Evolutionary conservation across 2,329 filamentous ascomycete species (phyloP).

Genomic region (Cryphonectria carpinicola): DNA sequence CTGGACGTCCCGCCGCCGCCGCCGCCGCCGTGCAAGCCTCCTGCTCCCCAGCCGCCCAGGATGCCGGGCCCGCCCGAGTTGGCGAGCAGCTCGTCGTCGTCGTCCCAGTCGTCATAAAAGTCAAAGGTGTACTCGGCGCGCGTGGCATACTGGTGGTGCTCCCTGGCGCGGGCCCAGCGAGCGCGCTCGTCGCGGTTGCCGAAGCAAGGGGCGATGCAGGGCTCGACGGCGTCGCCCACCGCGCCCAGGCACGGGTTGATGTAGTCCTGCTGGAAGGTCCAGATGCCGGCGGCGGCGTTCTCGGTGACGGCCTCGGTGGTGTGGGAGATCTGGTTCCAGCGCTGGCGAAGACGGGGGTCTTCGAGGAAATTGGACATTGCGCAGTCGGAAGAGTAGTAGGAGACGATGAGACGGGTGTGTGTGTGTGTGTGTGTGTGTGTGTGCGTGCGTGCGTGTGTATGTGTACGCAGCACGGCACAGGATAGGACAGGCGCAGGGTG

Average conservation of each 20-base stretch:
- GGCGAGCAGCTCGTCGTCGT: constrained; percentile 48
- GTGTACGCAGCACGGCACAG: neutral
- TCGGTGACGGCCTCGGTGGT: constrained; percentile 91
- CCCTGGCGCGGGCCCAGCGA: constrained; percentile 68
- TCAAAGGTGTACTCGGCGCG: constrained; percentile 87
- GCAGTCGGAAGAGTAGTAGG: constrained; percentile 21
- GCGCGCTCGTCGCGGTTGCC: constrained; percentile 75
- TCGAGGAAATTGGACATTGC: constrained; percentile 64
- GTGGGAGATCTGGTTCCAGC: constrained; percentile 89
- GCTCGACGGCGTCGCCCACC: constrained; percentile 68
- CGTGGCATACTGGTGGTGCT: constrained; percentile 49
- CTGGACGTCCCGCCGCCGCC: constrained; percentile 29
- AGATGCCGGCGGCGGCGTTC: constrained; percentile 87
- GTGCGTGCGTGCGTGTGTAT: neutral
- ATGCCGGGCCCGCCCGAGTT: constrained; percentile 51
- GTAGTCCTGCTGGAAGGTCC: constrained; percentile 85
- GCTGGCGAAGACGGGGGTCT: constrained; percentile 89
- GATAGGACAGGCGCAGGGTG: neutral
- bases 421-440: neutral
- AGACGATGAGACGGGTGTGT: neutral
- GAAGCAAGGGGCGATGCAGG: constrained; percentile 72
- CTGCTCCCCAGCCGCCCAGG: constrained; percentile 57
- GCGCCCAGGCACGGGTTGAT: constrained; percentile 78
- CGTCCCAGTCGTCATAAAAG: constrained; percentile 94
- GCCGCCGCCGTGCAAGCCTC: neutral